phyloP scores from a whole-genome alignment of 495 filamentous ascomycete species.

The Aspergillus campestris region DNA sequence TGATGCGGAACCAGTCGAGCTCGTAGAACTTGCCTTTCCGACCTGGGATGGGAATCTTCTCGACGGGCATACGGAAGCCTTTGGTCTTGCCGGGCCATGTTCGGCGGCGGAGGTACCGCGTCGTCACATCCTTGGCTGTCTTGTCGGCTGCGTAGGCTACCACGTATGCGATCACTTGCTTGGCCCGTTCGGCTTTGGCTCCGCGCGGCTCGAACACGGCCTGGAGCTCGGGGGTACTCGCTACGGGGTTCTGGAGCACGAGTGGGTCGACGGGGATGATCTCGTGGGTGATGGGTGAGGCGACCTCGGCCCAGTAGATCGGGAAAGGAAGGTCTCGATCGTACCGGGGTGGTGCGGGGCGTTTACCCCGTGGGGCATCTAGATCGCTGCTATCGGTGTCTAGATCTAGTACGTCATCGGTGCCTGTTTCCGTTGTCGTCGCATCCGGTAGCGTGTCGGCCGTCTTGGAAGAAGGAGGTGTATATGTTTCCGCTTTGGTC shows the following conservation, averaged over 20 bases:
- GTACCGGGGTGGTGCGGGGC: slow-evolving; percentile 11
- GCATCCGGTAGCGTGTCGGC: slow-evolving; percentile 9
- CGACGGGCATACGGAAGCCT: slow-evolving; percentile 64
- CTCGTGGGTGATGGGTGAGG: slow-evolving; percentile 69
- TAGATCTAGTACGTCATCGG: slow-evolving; percentile 8
- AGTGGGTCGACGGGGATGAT: slow-evolving; percentile 73
- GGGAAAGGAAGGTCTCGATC: slow-evolving; percentile 73
- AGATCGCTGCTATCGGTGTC: slow-evolving; percentile 13
- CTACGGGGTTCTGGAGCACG: slow-evolving; percentile 57
- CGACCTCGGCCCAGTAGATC: slow-evolving; percentile 87
- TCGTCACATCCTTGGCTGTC: slow-evolving; percentile 90
- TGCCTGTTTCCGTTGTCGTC: not conserved
- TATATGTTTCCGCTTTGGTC: slow-evolving; percentile 64
- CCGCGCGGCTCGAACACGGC: slow-evolving; percentile 76
- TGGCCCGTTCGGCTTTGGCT: slow-evolving; percentile 68
- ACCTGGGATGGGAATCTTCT: slow-evolving; percentile 73
- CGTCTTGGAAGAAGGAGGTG: slow-evolving; percentile 34
- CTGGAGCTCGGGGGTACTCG: slow-evolving; percentile 59
- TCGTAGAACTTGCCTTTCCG: slow-evolving; percentile 62
- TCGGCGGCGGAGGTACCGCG: slow-evolving; percentile 78
- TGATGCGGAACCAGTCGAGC: slow-evolving; percentile 78
- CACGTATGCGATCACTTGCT: slow-evolving; percentile 89
- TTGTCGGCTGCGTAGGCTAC: slow-evolving; percentile 77
- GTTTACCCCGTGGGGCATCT: slow-evolving; percentile 3
- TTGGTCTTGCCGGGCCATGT: slow-evolving; percentile 87